A percentile compares a stretch with the other conserved stretches of the same genome.
phyloP scores from a whole-genome alignment of 805 yeast species.

The Deakozyma indianensis region DNA sequence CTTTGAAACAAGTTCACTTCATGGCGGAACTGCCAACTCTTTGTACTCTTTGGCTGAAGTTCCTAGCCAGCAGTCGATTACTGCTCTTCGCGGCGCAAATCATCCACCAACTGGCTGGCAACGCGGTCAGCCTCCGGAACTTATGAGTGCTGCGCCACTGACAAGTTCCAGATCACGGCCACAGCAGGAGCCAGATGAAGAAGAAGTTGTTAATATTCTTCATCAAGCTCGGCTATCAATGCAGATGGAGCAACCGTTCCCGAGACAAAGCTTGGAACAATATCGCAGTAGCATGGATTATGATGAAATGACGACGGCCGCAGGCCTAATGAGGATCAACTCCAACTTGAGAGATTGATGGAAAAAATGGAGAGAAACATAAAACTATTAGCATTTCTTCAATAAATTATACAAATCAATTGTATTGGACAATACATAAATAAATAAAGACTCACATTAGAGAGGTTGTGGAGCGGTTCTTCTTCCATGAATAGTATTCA shows the following conservation, averaged over 20 bases:
- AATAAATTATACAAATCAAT: background rate
- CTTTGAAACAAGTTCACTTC: background rate
- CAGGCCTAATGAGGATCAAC: slow-evolving; percentile 16
- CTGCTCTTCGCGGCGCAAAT: background rate
- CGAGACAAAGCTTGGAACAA: slow-evolving; percentile 10
- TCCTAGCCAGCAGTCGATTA: background rate
- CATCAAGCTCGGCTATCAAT: slow-evolving; percentile 12
- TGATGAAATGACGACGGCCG: slow-evolving; percentile 21
- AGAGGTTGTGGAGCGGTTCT: slow-evolving; percentile 1
- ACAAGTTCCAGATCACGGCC: background rate
- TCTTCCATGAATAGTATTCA: slow-evolving; percentile 60
- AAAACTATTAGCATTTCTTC: background rate
- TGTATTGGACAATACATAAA: background rate
- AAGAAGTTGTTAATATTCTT: slow-evolving; percentile 10
- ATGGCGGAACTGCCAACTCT: background rate
- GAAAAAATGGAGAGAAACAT: background rate
- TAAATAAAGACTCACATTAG: background rate
- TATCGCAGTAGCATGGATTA: slow-evolving; percentile 12
- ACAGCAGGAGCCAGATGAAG: slow-evolving; percentile 11
- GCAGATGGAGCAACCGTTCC: slow-evolving; percentile 12
- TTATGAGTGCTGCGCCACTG: background rate
- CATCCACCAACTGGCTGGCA: background rate
- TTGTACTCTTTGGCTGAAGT: background rate
- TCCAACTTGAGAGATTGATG: background rate
- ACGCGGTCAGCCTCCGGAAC: background rate